These are phyloP conservation scores for Ploettnerulaceae sp. DNA, from an alignment of 2,329 filamentous ascomycete genomes.

Conservation along the genomic window DNA sequence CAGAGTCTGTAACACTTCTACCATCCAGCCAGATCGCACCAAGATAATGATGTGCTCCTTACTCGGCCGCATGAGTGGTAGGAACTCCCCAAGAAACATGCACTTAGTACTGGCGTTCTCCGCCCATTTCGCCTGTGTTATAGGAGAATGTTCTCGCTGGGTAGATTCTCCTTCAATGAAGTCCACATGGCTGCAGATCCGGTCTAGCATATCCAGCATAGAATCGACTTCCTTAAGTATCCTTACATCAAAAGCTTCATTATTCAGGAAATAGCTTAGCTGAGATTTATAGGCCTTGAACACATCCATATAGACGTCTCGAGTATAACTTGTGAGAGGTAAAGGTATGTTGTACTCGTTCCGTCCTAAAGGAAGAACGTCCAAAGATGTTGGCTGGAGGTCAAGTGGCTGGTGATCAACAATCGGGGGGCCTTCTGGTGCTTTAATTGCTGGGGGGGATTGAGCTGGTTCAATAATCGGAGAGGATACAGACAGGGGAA, in stretches of 20 bases:
- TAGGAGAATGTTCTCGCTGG: constrained; percentile 34
- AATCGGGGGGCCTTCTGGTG: background rate
- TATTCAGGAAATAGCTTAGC: constrained; percentile 46
- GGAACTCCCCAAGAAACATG: constrained; percentile 52
- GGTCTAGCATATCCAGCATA: constrained; percentile 47
- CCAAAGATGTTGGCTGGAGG: background rate
- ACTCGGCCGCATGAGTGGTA: constrained; percentile 41
- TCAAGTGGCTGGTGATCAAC: background rate
- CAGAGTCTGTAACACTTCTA: constrained; percentile 49
- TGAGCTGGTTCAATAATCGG: background rate
- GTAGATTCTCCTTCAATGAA: constrained; percentile 43
- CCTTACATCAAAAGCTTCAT: constrained; percentile 38
- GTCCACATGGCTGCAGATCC: constrained; percentile 54
- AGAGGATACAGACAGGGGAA: background rate
- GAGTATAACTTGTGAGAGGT: constrained; percentile 49
- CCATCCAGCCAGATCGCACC: constrained; percentile 44
- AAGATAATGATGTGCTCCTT: constrained; percentile 50
- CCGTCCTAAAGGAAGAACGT: constrained; percentile 6
- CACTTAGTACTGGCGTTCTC: constrained; percentile 56
- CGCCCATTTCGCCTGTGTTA: constrained; percentile 47
- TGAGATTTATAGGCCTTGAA: constrained; percentile 41
- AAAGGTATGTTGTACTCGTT: constrained; percentile 51
- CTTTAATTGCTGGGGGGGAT: background rate
- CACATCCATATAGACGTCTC: constrained; percentile 48
- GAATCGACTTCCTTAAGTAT: constrained; percentile 45